A percentile compares a stretch with the other conserved stretches of the same genome.
Evolutionary conservation across 371 early-diverging fungal species (phyloP).

Genomic region (Mucor irregularis): DNA sequence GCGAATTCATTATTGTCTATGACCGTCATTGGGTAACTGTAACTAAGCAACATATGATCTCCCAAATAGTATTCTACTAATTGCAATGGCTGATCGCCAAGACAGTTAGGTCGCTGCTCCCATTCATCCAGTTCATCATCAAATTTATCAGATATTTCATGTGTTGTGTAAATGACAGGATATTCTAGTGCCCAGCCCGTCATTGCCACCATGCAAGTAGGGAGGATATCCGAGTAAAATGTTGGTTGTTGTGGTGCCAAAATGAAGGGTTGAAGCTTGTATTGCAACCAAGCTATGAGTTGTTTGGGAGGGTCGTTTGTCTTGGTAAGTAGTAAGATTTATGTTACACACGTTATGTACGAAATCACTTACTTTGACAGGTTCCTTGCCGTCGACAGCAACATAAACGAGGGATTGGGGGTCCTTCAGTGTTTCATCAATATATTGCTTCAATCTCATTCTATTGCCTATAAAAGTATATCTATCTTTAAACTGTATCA

Average conservation of each 20-base stretch:
- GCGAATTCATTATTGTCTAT: conserved; percentile 4
- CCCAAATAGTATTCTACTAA: conserved; percentile 25
- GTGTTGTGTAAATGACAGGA: conserved; percentile 40
- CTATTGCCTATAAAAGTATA: conserved; percentile 46
- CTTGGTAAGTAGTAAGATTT: neutral
- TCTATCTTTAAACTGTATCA: conserved; percentile 43
- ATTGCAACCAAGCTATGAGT: conserved; percentile 20
- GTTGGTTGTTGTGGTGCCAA: neutral
- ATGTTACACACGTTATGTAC: neutral
- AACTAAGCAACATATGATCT: conserved; percentile 31
- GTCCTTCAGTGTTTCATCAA: conserved; percentile 10
- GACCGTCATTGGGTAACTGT: conserved; percentile 22
- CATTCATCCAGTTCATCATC: conserved; percentile 40
- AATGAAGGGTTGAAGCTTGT: conserved; percentile 24
- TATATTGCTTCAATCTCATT: conserved; percentile 22
- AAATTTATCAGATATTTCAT: conserved; percentile 16
- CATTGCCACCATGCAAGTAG: conserved; percentile 46
- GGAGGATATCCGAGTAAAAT: conserved; percentile 19
- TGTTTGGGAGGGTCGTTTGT: conserved; percentile 17
- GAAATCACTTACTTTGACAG: conserved; percentile 15
- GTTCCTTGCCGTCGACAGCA: conserved; percentile 21
- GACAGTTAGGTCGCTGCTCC: conserved; percentile 37
- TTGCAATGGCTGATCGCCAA: conserved; percentile 27
- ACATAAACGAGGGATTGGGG: conserved; percentile 11
- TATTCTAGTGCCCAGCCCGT: conserved; percentile 54